A percentile compares a stretch with the other conserved stretches of the same genome.
Conservation (phyloP, 306 rosid genomes). For the Inga leiocalycina region DNA sequence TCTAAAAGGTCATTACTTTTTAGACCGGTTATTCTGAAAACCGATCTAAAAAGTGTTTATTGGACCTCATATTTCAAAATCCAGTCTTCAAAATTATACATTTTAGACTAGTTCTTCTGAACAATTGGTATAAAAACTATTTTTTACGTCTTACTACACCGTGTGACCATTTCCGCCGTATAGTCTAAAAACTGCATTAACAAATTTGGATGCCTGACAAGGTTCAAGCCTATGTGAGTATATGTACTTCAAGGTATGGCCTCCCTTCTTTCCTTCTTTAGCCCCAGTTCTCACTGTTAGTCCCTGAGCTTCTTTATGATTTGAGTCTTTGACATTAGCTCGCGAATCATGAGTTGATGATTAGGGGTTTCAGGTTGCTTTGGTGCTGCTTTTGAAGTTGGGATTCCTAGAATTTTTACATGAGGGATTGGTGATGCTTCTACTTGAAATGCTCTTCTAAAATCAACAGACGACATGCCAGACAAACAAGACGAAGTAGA, state of each 20-base stretch:
- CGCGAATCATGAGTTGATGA: constrained; percentile 44
- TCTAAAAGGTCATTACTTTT: too few species aligned
- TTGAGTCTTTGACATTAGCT: constrained; percentile 56
- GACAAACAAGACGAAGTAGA: constrained; percentile 81
- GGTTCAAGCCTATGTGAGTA: constrained; percentile 79
- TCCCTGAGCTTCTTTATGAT: constrained; percentile 47
- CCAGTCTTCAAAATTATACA: too few species aligned
- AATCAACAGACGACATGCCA: constrained; percentile 79
- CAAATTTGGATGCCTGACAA: constrained; percentile 37
- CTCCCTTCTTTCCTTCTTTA: constrained; percentile 47
- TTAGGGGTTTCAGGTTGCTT: constrained; percentile 38
- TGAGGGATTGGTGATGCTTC: constrained; percentile 51
- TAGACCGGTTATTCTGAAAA: too few species aligned
- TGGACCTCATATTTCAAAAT: too few species aligned
- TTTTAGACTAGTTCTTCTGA: too few species aligned
- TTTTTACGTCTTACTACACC: too few species aligned
- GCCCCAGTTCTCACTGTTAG: constrained; percentile 32
- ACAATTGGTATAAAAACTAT: too few species aligned
- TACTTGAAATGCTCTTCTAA: constrained; percentile 48
- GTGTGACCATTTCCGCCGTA: too few species aligned
- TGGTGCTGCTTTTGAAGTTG: constrained; percentile 28
- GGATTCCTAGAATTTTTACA: constrained; percentile 29
- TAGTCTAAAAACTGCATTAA: constrained; percentile 23
- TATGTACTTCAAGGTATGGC: constrained; percentile 53
- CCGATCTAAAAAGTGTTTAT: too few species aligned